Percentiles rank a stretch among this genome's conserved stretches.
phyloP scores from a whole-genome alignment of 176 grass and related monocot species.

The Cenchrus americanus region DNA sequence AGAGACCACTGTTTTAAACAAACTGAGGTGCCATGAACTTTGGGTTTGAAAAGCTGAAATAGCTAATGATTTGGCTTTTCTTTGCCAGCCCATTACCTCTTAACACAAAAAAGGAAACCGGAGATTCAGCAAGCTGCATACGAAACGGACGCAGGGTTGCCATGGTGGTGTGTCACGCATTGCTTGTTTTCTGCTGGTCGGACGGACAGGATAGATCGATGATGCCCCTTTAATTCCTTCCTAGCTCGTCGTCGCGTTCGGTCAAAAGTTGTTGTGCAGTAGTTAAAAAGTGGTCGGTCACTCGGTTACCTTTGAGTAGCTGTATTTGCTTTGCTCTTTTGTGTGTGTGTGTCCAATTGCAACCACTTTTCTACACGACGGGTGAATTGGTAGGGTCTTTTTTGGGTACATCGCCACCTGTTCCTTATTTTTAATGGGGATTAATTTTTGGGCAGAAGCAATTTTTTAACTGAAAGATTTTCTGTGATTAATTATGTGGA shows the following conservation, averaged over 20 bases:
- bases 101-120: neutral
- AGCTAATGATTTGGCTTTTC: neutral
- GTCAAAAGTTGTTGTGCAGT: neutral
- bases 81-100: neutral
- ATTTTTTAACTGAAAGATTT: no score
- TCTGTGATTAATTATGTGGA: no score
- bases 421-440: no score
- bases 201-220: no score
- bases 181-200: slow-evolving; percentile 24
- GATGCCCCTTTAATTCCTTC: neutral
- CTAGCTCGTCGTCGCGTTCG: neutral
- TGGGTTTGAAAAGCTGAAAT: neutral
- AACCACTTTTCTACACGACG: no score
- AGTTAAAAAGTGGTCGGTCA: neutral
- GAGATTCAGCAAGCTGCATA: slow-evolving; percentile 15
- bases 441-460: no score
- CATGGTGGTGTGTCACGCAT: neutral
- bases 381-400: no score
- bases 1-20: neutral
- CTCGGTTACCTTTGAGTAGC: neutral
- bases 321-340: neutral
- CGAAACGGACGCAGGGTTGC: neutral
- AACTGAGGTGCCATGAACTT: neutral
- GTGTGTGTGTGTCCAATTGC: neutral
- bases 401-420: no score